Evolutionary conservation across 495 filamentous ascomycete species (phyloP), one percentile per base, ranked within the genome.

Genomic region (Amniculicola lignicola): DNA sequence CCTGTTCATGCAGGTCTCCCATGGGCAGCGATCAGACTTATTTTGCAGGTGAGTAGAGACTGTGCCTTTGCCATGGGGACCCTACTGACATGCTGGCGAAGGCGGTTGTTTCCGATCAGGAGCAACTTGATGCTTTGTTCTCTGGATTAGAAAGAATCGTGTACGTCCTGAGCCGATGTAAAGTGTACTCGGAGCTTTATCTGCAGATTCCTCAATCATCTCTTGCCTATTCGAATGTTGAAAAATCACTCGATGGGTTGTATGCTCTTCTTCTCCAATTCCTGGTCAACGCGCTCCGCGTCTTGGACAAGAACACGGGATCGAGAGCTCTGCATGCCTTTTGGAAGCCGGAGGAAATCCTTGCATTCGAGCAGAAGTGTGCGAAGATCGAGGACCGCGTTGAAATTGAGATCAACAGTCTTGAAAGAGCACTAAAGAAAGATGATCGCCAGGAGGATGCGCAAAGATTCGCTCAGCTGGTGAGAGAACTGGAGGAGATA

Each of bases 1-100:
- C 70, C 68, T 21, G 54, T 50, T 1, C 72, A 76, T 64, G 67
- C 70, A 14, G 67, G 64, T 7, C 47, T 76, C 28, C 72, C 75
- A 9, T 76, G 75, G 75, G 51, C 51, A 6, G 24, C 3, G 11
- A 54, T 77, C 9, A 53, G 70, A 19, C 70, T 74, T 46, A 52
- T 75, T 14, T 61, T 76, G n/a, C 53, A 70, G 64, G 67, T 70
- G n/a, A 18, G 59, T 23, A 47, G 10, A 69, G 67, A 12, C 61
- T n/a, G n/a, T n/a, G n/a, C n/a, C n/a, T n/a, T n/a, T n/a, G n/a
- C n/a, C n/a, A n/a, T n/a, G n/a, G n/a, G n/a, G n/a, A n/a, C n/a
- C n/a, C n/a, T n/a, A n/a, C n/a, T n/a, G n/a, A n/a, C n/a, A n/a
- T n/a, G n/a, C n/a, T n/a, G n/a, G n/a, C n/a, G n/a, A n/a, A n/a